phyloP scores from a whole-genome alignment of 2,329 filamentous ascomycete genomes.

The Penicillium fuscoglaucum region DNA sequence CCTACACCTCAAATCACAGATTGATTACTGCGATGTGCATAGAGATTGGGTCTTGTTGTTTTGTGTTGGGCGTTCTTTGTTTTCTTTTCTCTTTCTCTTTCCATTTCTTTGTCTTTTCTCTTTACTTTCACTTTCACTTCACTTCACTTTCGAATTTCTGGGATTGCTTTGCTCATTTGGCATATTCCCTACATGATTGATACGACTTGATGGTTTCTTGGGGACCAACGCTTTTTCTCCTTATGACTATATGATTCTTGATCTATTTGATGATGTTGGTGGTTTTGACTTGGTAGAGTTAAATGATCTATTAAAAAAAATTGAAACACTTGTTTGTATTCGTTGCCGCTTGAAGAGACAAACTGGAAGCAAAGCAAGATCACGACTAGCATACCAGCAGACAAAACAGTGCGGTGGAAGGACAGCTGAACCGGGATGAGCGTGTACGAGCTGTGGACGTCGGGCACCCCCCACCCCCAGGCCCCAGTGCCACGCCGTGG shows the following conservation, averaged over 20 bases:
- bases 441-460: not conserved
- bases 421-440: not conserved
- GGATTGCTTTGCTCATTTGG: slow-evolving; percentile 9
- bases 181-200: slow-evolving; percentile 16
- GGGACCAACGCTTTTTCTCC: not conserved
- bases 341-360: not conserved
- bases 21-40: slow-evolving; percentile 19
- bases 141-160: not conserved
- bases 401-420: not conserved
- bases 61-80: slow-evolving; percentile 1
- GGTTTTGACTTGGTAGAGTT: not conserved
- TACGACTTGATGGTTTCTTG: slow-evolving; percentile 18
- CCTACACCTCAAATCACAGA: slow-evolving; percentile 9
- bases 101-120: not conserved
- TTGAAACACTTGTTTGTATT: not conserved
- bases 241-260: slow-evolving; percentile 11
- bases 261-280: slow-evolving; percentile 3
- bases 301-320: slow-evolving; percentile 2
- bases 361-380: not conserved
- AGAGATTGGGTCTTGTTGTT: slow-evolving; percentile 16
- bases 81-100: not conserved
- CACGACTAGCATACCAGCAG: not conserved
- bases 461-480: too few species aligned
- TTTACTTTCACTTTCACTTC: not conserved
- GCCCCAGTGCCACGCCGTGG: too few species aligned